Base-by-base conservation (phyloP, 148 eudicot species). In the Salicornia ramosissima region DNA sequence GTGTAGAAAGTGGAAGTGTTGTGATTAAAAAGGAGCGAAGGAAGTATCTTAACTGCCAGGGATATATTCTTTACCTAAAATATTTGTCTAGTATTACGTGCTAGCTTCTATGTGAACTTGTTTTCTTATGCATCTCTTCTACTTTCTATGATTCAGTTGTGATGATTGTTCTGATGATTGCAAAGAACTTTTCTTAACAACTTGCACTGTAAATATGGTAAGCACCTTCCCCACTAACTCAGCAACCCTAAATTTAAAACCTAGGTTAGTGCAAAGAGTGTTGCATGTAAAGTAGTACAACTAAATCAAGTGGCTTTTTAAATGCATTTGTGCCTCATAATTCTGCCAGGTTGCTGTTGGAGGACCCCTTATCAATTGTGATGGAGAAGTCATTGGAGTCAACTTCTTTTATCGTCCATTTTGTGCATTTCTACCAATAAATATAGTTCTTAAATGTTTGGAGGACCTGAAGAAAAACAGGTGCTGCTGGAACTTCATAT, bases 371-470 rank as follows among this genome's bases (percentile, higher is more conserved):
- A 8, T 68, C 42, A 68, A 68, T 53, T 31, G 22, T 40, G 24
- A 53, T 54, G 71, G 71, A 68, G 71, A 68, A 68, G 71, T 68
- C 62, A 68, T 53, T 68, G 71, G 71, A 15, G 46, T 68, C 62
- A 68, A 68, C 50, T 68, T 68, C 62, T 13, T 52, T n/a, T 22
- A 14, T 6, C 53, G 71, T n/a, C 70, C 70, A 49, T 67, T 29
- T 29, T 49, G 29, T 67, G 47, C 61, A 39, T 68, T 68, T 34
- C 4, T 68, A 50, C 71, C 62, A 5, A 68, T 68, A 16, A 68
- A 68, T 68, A 25, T 68, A 53, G 71, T 43, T 30, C 22, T 10
- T 2, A 68, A 53, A 53, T 68, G 71, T 68, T 68, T 68, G 71
- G 61, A 68, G 61, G 71, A 52, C 42, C 56, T 68, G 62, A 68